Percentiles rank a stretch among this genome's conserved stretches.
These are phyloP conservation scores for Paracoccidioides lutzii DNA, from an alignment of 2,329 filamentous ascomycete genomes.

Conservation along the genomic window DNA sequence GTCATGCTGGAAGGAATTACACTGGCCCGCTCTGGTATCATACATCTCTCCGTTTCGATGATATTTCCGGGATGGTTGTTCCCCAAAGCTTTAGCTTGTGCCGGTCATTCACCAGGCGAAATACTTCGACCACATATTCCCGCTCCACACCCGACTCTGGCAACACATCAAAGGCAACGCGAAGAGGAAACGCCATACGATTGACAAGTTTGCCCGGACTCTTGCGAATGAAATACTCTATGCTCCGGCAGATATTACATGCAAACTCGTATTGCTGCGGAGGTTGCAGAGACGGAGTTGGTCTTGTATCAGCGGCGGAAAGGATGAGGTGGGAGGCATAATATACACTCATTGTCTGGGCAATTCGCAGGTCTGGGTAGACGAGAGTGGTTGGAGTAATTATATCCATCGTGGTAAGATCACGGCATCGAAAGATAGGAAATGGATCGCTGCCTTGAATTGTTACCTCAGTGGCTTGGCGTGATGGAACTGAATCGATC, in stretches of 20 bases:
- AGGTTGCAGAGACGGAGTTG: slow-evolving; percentile 12
- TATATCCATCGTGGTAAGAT: slow-evolving; percentile 13
- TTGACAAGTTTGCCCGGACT: slow-evolving; percentile 18
- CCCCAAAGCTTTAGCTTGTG: slow-evolving; percentile 4
- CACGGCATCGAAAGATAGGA: slow-evolving; percentile 14
- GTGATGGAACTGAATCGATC: slow-evolving; percentile 14
- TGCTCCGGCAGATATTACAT: slow-evolving; percentile 21
- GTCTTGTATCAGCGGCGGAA: slow-evolving; percentile 13
- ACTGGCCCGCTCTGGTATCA: neutral
- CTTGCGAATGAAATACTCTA: slow-evolving; percentile 17
- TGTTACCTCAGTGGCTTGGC: slow-evolving; percentile 9
- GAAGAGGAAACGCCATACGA: slow-evolving; percentile 20
- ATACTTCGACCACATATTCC: slow-evolving; percentile 16
- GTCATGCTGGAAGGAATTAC: neutral
- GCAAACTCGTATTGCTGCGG: slow-evolving; percentile 18
- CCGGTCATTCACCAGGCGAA: slow-evolving; percentile 6
- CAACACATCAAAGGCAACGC: slow-evolving; percentile 18
- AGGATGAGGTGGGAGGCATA: slow-evolving; percentile 18
- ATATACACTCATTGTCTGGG: slow-evolving; percentile 16
- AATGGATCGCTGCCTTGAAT: slow-evolving; percentile 8
- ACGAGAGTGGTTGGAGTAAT: slow-evolving; percentile 11
- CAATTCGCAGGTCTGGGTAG: slow-evolving; percentile 17
- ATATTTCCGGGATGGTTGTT: slow-evolving; percentile 4
- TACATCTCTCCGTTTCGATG: neutral
- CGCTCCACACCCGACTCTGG: slow-evolving; percentile 18